Base-by-base conservation (phyloP, 331 rosid species). In the Saraca asoca region DNA sequence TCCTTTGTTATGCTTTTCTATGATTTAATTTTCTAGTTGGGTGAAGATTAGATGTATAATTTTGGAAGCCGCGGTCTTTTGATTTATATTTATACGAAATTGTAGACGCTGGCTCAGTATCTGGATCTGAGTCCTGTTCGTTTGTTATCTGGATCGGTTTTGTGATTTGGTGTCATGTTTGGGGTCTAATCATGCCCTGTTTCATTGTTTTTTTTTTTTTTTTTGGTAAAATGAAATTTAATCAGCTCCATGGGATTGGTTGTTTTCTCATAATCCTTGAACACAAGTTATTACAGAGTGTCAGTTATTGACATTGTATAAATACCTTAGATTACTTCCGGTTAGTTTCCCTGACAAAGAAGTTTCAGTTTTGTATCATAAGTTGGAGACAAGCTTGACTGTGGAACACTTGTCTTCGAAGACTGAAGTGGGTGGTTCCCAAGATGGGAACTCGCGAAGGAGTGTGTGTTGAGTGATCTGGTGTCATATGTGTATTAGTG, bases 71-170 rank as follows among this genome's bases (percentile, higher is more conserved):
- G 43, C 11, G 12, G 7, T 3, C 49, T 18, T 13, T 60, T 15
- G 1, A 12, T 43, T 4, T 18, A 33, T 46, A 15, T 16, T 15
- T 37, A 5, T 35, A 4, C 35, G 34, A 3, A 35, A 6, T 63
- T 9, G 24, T 33, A 12, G 34, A 54, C 16, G 14, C 17, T 51
- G 33, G 51, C 20, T 43, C 16, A 24, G 14, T 41, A 16, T 55
- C 51, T 58, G 37, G 62, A 58, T 34, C 43, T 58, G 38, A 20
- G 31, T n/a, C 37, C 19, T 37, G 68, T 15, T 46, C 2, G 18
- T 14, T 14, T 1, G 1, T 5, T 5, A 12, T 12, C 13, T 12
- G 4, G 6, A 11, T 43, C 11, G 13, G 9, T 14, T 46, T 5
- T 46, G 13, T 43, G 49, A 0, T 10, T 2, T 2, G 14, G 5